These are phyloP conservation scores for Pestalotiopsis sp. DNA, from an alignment of 2,329 filamentous ascomycete genomes.

Conservation along the genomic window DNA sequence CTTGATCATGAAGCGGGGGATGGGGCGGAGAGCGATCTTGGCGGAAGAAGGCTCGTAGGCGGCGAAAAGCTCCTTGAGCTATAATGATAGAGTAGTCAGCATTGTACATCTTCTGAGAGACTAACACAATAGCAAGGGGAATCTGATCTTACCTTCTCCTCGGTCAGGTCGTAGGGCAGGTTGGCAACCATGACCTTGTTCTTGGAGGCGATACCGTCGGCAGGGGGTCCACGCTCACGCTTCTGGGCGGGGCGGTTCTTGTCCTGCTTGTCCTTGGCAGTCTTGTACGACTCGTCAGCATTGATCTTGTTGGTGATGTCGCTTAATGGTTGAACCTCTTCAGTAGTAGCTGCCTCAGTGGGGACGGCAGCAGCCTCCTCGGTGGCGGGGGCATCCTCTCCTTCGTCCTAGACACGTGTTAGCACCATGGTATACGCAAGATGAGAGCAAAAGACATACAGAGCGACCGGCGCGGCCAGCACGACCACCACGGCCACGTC, in stretches of 20 bases:
- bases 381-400: conserved; percentile 46
- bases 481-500: conserved; percentile 67
- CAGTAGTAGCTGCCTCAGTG: conserved; percentile 48
- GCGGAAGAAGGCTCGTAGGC: conserved; percentile 91
- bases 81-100: conserved; percentile 17
- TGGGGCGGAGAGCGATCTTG: conserved; percentile 98
- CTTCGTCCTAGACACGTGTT: conserved; percentile 37
- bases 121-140: not conserved
- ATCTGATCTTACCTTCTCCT: conserved; percentile 77
- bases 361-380: conserved; percentile 49
- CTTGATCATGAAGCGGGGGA: conserved; percentile 99
- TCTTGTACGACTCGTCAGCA: conserved; percentile 32
- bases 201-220: conserved; percentile 97
- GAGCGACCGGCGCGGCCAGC: conserved; percentile 62
- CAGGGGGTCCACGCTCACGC: conserved; percentile 88
- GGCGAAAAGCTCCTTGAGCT: conserved; percentile 98
- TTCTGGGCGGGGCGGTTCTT: conserved; percentile 61
- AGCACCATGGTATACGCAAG: conserved; percentile 18
- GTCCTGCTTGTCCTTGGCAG: conserved; percentile 22
- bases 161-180: conserved; percentile 95
- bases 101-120: not conserved
- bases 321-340: conserved; percentile 55
- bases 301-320: conserved; percentile 59
- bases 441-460: conserved; percentile 42
- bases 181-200: conserved; percentile 99